Base-by-base conservation (phyloP, 1,284 basidiomycete genomes). In the Papiliotrema laurentii region DNA sequence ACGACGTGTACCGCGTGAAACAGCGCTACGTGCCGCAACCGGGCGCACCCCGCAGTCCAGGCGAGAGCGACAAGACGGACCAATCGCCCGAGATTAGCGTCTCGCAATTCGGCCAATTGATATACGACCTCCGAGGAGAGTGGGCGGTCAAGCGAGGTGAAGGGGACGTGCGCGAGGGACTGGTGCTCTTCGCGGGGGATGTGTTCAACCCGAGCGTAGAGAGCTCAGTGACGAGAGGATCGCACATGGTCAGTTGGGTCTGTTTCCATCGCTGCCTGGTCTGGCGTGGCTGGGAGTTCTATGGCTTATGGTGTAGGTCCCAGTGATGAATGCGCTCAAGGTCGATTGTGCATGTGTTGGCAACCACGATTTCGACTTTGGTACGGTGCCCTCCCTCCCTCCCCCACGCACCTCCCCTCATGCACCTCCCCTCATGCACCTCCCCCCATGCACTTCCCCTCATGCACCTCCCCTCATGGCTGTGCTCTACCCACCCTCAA, bases 101-200 rank as follows among this genome's bases (percentile, higher is more conserved):
- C 11, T 71, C 72, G 10, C 77, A 78, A 55, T 78, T 78, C 50
- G 76, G 68, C 2, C 61, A 69, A 35, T 69, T 74, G 36, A 46
- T 75, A 10, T 47, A 66, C 21, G 45, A 51, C 5, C 51, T 68
- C 11, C 53, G 73, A n/a, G 57, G 56, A 14, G 45, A 58, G 38
- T 75, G 73, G 74, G 36, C 14, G 5, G n/a, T n/a, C n/a, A 24
- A 13, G 13, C 7, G 21, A 25, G 27, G 14, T 18, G 7, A 42
- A 18, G 2, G 73, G 75, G 41, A 39, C 14, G 40, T 16, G 11
- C 77, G 75, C 51, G 85, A 89, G 56, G 90, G 91, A 0, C 76
- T 96, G 3, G 78, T 86, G 0, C 73, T 96, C 2, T 96, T 94
- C 72, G 91, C 87, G 25, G 91, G 91, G 5, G 91, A 94, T 68